Percentiles rank a stretch among this genome's conserved stretches.
Conservation (phyloP, 495 filamentous ascomycete genomes). For the Lindgomyces ingoldianus region DNA sequence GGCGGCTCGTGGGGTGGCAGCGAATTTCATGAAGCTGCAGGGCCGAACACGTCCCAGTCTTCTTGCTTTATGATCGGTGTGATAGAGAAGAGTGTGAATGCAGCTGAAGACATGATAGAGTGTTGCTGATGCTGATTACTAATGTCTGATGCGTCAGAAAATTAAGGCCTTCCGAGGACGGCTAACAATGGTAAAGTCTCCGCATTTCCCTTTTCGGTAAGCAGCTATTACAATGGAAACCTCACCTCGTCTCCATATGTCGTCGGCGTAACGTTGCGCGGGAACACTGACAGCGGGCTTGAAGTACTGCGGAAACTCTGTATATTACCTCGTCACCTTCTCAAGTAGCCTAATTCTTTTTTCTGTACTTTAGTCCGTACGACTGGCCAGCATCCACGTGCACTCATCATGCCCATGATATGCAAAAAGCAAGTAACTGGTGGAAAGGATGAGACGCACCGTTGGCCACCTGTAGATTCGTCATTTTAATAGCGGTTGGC, state of each 20-base stretch:
- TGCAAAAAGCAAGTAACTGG: slow-evolving; percentile 12
- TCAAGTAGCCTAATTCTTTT: neutral
- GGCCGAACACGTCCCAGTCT: neutral
- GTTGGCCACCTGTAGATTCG: slow-evolving; percentile 2
- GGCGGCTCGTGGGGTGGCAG: slow-evolving; percentile 16
- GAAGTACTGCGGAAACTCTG: neutral
- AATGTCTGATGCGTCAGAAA: slow-evolving; percentile 11
- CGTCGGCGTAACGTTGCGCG: slow-evolving; percentile 5
- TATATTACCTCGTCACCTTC: neutral
- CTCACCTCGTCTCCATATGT: neutral
- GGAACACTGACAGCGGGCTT: slow-evolving; percentile 8
- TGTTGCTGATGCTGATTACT: slow-evolving; percentile 11
- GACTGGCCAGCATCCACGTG: slow-evolving; percentile 1
- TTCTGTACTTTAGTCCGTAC: neutral
- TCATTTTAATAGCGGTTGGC: slow-evolving; percentile 3
- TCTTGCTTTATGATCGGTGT: slow-evolving; percentile 11
- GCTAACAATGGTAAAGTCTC: neutral
- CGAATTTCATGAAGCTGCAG: neutral
- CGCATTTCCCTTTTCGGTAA: slow-evolving; percentile 3
- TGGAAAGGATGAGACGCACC: slow-evolving; percentile 1
- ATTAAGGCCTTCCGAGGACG: slow-evolving; percentile 8
- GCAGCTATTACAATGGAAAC: neutral
- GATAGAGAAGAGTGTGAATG: slow-evolving; percentile 13
- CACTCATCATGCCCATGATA: neutral
- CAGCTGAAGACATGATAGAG: neutral